Evolutionary conservation across 495 filamentous ascomycete species (phyloP).

Genomic region (Podospora australis): DNA sequence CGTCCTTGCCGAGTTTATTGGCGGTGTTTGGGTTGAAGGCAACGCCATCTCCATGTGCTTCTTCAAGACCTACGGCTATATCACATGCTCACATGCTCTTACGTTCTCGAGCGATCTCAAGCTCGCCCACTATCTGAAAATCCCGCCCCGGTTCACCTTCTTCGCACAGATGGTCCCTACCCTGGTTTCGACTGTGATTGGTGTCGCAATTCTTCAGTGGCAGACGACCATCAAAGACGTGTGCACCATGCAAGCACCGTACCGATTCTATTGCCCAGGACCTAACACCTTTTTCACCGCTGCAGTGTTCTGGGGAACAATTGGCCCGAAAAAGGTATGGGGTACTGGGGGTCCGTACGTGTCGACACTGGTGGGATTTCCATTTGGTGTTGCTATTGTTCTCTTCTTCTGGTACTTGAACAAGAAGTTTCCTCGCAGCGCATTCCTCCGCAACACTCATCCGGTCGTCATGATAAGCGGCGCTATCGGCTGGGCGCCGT

Average conservation of each 20-base stretch:
- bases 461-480: slow-evolving; percentile 35
- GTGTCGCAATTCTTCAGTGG: slow-evolving; percentile 35
- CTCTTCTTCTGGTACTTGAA: slow-evolving; percentile 26
- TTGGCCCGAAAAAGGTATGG: slow-evolving; percentile 39
- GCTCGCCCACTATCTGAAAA: slow-evolving; percentile 41
- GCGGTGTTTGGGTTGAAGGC: slow-evolving; percentile 34
- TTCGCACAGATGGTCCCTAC: slow-evolving; percentile 39
- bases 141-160: slow-evolving; percentile 37
- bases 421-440: slow-evolving; percentile 24
- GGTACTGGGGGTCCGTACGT: slow-evolving; percentile 33
- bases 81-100: slow-evolving; percentile 35
- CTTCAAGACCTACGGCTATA: slow-evolving; percentile 40
- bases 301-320: slow-evolving; percentile 39
- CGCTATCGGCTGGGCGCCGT: slow-evolving; percentile 30
- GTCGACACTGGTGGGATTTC: slow-evolving; percentile 32
- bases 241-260: slow-evolving; percentile 34
- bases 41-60: slow-evolving; percentile 41
- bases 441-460: slow-evolving; percentile 32
- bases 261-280: slow-evolving; percentile 35
- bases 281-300: slow-evolving; percentile 41
- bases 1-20: slow-evolving; percentile 41
- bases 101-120: slow-evolving; percentile 36
- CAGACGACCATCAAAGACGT: slow-evolving; percentile 33
- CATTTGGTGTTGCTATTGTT: slow-evolving; percentile 29
- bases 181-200: slow-evolving; percentile 34